These are phyloP conservation scores for Neurospora sp. DNA, from an alignment of 495 filamentous ascomycete species.

Conservation along the genomic window DNA sequence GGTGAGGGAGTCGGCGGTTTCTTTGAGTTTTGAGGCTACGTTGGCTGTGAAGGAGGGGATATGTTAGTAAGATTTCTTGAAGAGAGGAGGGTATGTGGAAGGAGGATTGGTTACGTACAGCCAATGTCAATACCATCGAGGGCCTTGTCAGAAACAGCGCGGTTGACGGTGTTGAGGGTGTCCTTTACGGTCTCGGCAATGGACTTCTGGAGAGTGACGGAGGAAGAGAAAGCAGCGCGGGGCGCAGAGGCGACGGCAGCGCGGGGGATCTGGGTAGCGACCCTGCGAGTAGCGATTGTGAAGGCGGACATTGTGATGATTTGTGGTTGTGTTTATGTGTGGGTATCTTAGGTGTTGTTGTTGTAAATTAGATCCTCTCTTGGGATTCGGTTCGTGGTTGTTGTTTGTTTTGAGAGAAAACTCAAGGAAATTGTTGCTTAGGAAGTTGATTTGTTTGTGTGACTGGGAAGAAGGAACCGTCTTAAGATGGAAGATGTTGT, in stretches of 20 bases:
- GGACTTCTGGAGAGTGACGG: slow-evolving; percentile 29
- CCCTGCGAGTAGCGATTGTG: slow-evolving; percentile 27
- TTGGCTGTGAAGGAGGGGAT: slow-evolving; percentile 22
- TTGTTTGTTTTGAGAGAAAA: not conserved
- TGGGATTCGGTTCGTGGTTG: not conserved
- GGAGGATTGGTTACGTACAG: slow-evolving; percentile 24
- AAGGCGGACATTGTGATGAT: slow-evolving; percentile 39
- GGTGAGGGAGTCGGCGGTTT: slow-evolving; percentile 18
- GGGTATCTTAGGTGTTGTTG: not conserved
- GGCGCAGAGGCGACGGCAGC: slow-evolving; percentile 14
- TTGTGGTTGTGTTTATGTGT: slow-evolving; percentile 4
- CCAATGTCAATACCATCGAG: slow-evolving; percentile 46
- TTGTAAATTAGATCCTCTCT: not conserved
- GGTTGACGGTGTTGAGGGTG: slow-evolving; percentile 39
- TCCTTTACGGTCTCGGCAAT: slow-evolving; percentile 41
- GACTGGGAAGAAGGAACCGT: not conserved
- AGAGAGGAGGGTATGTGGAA: not conserved
- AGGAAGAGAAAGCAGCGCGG: slow-evolving; percentile 35
- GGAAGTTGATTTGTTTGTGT: not conserved
- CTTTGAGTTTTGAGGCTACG: slow-evolving; percentile 36
- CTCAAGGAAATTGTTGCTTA: too few relatives aligned
- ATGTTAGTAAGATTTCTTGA: slow-evolving; percentile 4
- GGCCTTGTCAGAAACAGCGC: slow-evolving; percentile 43
- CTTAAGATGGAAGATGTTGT: not conserved
- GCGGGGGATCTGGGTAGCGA: slow-evolving; percentile 20